phyloP scores from a whole-genome alignment of 768 basidiomycete species.

The Boletus pseudo-olivaceus region DNA sequence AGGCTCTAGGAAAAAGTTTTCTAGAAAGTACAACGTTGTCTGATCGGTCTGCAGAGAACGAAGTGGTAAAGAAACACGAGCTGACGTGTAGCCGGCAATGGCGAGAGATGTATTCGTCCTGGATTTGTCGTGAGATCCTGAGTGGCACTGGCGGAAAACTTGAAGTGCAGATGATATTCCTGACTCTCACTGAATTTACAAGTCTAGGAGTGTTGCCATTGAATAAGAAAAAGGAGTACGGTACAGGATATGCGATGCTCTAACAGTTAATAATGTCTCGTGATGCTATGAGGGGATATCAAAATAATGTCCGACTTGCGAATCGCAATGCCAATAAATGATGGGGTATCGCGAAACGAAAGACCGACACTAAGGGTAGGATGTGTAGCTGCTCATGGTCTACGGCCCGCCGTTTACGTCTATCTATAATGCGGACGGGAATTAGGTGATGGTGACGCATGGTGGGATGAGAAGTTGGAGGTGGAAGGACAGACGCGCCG shows the following conservation, averaged over 20 bases:
- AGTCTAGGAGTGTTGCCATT: constrained; percentile 12
- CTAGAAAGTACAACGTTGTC: constrained; percentile 13
- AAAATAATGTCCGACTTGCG: constrained; percentile 45
- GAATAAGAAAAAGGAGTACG: constrained; percentile 34
- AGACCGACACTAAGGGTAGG: constrained; percentile 39
- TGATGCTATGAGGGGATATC: constrained; percentile 41
- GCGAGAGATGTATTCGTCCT: background rate
- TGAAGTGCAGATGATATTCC: background rate
- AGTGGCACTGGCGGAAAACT: constrained; percentile 5
- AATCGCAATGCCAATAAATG: constrained; percentile 43
- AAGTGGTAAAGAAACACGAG: constrained; percentile 23
- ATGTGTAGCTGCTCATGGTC: constrained; percentile 44
- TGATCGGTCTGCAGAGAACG: constrained; percentile 13
- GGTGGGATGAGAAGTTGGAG: constrained; percentile 6
- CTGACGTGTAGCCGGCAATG: constrained; percentile 27
- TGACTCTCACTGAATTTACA: constrained; percentile 1
- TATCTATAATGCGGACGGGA: constrained; percentile 36
- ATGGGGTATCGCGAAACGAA: constrained; percentile 54
- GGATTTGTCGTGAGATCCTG: constrained; percentile 17
- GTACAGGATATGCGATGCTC: constrained; percentile 63
- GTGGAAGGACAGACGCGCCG: constrained; percentile 27
- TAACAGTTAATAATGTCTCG: constrained; percentile 60
- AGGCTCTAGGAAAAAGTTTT: constrained; percentile 7
- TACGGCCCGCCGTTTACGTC: constrained; percentile 43
- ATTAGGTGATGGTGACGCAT: constrained; percentile 28